Conservation (phyloP, 2,329 filamentous ascomycete species). For the Aspergillus novofumigatus region DNA sequence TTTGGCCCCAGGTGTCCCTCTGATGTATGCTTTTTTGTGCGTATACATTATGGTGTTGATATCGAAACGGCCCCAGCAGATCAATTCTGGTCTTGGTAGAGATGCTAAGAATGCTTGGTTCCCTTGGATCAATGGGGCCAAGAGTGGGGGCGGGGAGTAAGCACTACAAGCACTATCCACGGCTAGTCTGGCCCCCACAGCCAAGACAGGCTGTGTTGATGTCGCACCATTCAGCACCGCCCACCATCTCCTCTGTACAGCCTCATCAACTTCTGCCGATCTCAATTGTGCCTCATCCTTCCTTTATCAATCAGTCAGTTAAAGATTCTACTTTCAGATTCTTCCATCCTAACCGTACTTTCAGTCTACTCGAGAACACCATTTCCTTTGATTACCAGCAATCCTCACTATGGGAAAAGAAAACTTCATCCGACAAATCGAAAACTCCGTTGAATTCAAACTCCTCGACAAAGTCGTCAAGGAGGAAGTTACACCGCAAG, state of each 20-base stretch:
- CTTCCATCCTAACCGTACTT: not conserved
- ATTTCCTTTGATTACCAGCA: not conserved
- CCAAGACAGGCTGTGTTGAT: not conserved
- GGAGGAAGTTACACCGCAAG: not conserved
- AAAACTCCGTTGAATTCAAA: not conserved
- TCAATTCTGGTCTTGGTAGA: not conserved
- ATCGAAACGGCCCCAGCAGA: not conserved
- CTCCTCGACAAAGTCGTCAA: not conserved
- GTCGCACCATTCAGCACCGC: not conserved
- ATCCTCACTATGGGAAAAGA: conserved; percentile 1
- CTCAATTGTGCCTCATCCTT: not conserved
- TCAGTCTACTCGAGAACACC: not conserved
- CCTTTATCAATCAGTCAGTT: not conserved
- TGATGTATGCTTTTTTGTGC: not conserved
- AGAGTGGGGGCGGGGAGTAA: conserved; percentile 1
- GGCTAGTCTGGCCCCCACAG: conserved; percentile 1
- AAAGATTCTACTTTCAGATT: not conserved
- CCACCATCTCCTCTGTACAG: not conserved
- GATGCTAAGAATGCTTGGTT: conserved; percentile 1
- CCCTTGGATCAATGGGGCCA: not conserved
- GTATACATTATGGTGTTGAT: not conserved
- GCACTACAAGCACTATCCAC: conserved; percentile 1
- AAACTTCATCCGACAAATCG: not conserved
- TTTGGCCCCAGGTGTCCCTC: not conserved
- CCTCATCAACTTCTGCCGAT: not conserved